Percentiles rank a stretch among this genome's conserved stretches.
These are phyloP conservation scores for Pseudotulostoma volvatum DNA, from an alignment of 495 filamentous ascomycete species.

Conservation along the genomic window DNA sequence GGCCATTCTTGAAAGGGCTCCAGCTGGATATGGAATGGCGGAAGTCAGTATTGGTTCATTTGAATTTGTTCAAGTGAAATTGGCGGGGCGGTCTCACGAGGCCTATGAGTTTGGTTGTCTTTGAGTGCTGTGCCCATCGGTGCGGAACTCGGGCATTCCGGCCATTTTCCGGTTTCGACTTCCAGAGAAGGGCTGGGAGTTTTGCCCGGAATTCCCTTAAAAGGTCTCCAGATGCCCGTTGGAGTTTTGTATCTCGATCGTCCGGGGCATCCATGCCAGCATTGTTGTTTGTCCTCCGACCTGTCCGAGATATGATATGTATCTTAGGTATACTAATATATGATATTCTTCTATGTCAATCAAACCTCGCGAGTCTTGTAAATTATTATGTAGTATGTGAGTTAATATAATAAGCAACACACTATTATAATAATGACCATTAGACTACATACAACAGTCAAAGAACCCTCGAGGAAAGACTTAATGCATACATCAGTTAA, in stretches of 20 bases:
- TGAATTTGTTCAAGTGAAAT: slow-evolving; percentile 16
- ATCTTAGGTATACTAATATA: no score
- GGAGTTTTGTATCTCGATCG: slow-evolving; percentile 57
- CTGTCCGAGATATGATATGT: no score
- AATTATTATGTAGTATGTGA: no score
- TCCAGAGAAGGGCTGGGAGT: slow-evolving; percentile 35
- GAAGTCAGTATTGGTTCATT: no score
- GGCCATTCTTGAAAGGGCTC: slow-evolving; percentile 93
- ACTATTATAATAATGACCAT: no score
- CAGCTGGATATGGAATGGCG: slow-evolving; percentile 36
- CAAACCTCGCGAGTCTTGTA: no score
- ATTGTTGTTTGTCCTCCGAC: no score
- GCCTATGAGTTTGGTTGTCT: slow-evolving; percentile 26
- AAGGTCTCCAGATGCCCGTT: slow-evolving; percentile 51
- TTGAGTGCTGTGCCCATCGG: slow-evolving; percentile 24
- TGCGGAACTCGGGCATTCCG: slow-evolving; percentile 19
- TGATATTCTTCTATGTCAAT: no score
- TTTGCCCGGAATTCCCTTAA: slow-evolving; percentile 44
- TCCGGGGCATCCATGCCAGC: slow-evolving; percentile 31
- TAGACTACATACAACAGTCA: no score
- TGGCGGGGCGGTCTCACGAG: slow-evolving; percentile 18
- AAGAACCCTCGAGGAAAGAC: no score
- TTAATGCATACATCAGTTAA: no score
- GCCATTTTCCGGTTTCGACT: slow-evolving; percentile 13
- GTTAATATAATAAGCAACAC: no score